Conservation (phyloP, 305 asterid species). For the Fraxinus baroniana region DNA sequence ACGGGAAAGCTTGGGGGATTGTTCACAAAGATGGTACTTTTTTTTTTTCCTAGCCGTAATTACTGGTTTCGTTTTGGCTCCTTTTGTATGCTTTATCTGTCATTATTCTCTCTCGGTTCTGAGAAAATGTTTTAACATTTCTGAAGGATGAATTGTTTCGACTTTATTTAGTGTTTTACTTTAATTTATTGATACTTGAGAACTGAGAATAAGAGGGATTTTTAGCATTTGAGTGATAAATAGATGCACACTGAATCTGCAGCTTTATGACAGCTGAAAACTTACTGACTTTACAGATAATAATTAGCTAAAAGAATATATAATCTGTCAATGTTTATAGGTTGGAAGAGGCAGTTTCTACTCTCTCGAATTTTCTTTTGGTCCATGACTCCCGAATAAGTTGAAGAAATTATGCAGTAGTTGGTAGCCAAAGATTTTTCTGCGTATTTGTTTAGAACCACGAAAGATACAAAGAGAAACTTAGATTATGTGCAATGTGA, state of each 20-base stretch:
- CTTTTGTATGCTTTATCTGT: not conserved
- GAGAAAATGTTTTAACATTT: not conserved
- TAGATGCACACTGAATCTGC: not conserved
- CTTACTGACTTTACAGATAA: not conserved
- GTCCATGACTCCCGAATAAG: not conserved
- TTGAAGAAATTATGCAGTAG: not conserved
- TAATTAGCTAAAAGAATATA: not conserved
- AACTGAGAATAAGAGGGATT: not conserved
- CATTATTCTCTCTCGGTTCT: not conserved
- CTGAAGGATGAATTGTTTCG: not conserved
- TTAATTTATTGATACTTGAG: not conserved
- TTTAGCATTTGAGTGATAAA: not conserved
- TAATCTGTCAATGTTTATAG: not conserved
- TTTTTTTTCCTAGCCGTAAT: not conserved
- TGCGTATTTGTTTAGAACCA: not conserved
- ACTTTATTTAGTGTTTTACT: not conserved
- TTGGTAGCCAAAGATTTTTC: not conserved
- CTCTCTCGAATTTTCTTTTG: not conserved
- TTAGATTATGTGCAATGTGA: not conserved
- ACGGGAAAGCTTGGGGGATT: constrained; percentile 80
- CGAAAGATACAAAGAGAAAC: not conserved
- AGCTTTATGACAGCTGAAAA: not conserved
- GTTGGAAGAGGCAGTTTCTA: not conserved
- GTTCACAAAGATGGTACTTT: constrained; percentile 74
- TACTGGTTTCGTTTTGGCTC: not conserved